phyloP scores from a whole-genome alignment of 345 rosid species.

The Draba incana region DNA sequence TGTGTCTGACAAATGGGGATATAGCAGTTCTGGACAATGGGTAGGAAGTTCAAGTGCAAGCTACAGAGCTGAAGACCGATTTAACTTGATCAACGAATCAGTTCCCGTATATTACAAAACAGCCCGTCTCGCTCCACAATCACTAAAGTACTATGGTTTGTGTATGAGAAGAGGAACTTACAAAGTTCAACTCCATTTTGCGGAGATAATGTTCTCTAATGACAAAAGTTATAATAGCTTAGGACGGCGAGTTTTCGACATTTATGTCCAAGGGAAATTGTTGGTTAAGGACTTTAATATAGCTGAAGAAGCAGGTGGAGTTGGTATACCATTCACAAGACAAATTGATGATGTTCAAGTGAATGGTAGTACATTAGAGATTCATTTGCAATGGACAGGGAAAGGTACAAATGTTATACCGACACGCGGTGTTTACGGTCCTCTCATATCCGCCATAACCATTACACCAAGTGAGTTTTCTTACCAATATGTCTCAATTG shows the following conservation, averaged over 20 bases:
- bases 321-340: constrained; percentile 44
- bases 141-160: constrained; percentile 81
- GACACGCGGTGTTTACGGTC: constrained; percentile 70
- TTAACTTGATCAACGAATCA: constrained; percentile 40
- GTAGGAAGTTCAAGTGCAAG: background rate
- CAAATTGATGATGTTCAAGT: constrained; percentile 48
- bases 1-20: constrained; percentile 56
- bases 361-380: constrained; percentile 70
- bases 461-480: constrained; percentile 72
- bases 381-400: constrained; percentile 77
- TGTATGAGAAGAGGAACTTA: constrained; percentile 67
- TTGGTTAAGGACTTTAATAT: constrained; percentile 66
- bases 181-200: constrained; percentile 74
- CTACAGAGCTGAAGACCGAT: constrained; percentile 43
- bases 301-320: constrained; percentile 73
- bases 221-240: constrained; percentile 59
- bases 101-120: constrained; percentile 49
- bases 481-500: background rate
- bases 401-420: constrained; percentile 82
- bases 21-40: constrained; percentile 72
- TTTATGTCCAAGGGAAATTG: constrained; percentile 69
- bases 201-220: constrained; percentile 76
- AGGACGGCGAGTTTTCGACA: constrained; percentile 74
- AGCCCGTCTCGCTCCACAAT: constrained; percentile 73
- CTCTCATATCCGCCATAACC: constrained; percentile 80